phyloP scores from a whole-genome alignment of 495 filamentous ascomycete genomes.

The Podospora conica region DNA sequence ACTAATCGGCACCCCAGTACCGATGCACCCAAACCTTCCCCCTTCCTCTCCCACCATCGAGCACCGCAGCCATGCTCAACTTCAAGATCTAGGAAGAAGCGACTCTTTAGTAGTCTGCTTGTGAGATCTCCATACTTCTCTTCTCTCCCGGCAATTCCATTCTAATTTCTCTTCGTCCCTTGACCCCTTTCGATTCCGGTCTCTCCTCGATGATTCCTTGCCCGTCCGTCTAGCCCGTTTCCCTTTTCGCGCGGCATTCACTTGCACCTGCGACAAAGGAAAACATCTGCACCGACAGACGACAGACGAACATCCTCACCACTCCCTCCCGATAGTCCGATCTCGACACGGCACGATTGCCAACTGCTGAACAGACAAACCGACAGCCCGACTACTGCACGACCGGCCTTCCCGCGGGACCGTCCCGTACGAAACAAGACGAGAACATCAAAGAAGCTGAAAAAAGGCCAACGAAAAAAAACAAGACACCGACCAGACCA shows the following conservation, averaged over 20 bases:
- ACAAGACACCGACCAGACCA: slow-evolving; percentile 1
- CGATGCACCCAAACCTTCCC: slow-evolving; percentile 28
- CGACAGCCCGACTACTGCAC: slow-evolving; percentile 8
- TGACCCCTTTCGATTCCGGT: slow-evolving; percentile 15
- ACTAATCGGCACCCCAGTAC: slow-evolving; percentile 34
- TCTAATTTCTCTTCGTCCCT: slow-evolving; percentile 14
- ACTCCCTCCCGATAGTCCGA: background rate
- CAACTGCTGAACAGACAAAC: background rate
- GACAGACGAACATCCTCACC: background rate
- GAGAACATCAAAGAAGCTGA: slow-evolving; percentile 7
- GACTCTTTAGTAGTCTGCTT: slow-evolving; percentile 44
- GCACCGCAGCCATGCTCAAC: slow-evolving; percentile 43
- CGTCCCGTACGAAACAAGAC: background rate
- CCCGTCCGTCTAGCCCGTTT: slow-evolving; percentile 30
- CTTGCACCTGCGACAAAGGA: slow-evolving; percentile 40
- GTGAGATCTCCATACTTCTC: slow-evolving; percentile 31
- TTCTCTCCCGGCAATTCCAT: slow-evolving; percentile 12
- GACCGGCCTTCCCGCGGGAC: background rate
- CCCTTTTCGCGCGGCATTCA: slow-evolving; percentile 42
- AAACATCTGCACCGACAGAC: slow-evolving; percentile 22
- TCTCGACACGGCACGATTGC: slow-evolving; percentile 1
- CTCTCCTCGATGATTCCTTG: slow-evolving; percentile 11
- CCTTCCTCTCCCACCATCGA: slow-evolving; percentile 37
- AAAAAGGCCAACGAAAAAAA: slow-evolving; percentile 6
- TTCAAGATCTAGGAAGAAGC: slow-evolving; percentile 43